Conservation (phyloP, 2,329 filamentous ascomycete genomes). For the Mariannaea sp. region DNA sequence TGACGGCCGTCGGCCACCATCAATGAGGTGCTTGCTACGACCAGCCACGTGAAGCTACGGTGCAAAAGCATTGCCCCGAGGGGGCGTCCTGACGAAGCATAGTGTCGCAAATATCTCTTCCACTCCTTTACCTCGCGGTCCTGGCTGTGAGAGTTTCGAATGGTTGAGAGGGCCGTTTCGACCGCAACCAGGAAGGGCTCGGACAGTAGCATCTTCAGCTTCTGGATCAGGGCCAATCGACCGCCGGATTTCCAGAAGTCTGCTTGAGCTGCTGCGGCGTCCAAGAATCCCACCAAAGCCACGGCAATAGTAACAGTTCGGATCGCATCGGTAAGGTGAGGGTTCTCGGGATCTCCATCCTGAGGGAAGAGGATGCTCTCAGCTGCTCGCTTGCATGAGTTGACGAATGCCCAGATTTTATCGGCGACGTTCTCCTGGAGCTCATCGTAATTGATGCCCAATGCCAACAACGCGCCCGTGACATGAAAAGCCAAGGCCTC, state of each 20-base stretch:
- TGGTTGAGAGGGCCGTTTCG: constrained; percentile 87
- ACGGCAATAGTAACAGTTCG: constrained; percentile 77
- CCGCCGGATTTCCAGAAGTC: constrained; percentile 81
- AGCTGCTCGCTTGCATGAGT: constrained; percentile 68
- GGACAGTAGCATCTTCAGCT: constrained; percentile 74
- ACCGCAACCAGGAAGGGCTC: constrained; percentile 84
- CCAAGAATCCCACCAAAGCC: constrained; percentile 87
- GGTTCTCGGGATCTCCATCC: constrained; percentile 59
- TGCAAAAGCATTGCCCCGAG: constrained; percentile 91
- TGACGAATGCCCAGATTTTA: constrained; percentile 73
- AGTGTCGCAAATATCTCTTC: constrained; percentile 84
- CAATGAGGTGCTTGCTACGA: constrained; percentile 78
- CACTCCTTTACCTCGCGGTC: constrained; percentile 77
- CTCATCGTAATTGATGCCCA: constrained; percentile 74
- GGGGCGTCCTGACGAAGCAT: constrained; percentile 77
- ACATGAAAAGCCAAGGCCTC: constrained; percentile 81
- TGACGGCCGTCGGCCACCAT: constrained; percentile 67
- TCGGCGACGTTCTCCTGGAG: constrained; percentile 69
- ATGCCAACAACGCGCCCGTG: constrained; percentile 76
- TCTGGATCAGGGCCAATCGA: constrained; percentile 72
- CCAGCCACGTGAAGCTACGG: constrained; percentile 82
- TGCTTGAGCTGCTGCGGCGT: constrained; percentile 77
- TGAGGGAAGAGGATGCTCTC: constrained; percentile 58
- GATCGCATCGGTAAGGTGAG: constrained; percentile 68
- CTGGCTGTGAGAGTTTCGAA: constrained; percentile 75